phyloP scores from a whole-genome alignment of 2,329 filamentous ascomycete species.

The Ascochyta pisi region DNA sequence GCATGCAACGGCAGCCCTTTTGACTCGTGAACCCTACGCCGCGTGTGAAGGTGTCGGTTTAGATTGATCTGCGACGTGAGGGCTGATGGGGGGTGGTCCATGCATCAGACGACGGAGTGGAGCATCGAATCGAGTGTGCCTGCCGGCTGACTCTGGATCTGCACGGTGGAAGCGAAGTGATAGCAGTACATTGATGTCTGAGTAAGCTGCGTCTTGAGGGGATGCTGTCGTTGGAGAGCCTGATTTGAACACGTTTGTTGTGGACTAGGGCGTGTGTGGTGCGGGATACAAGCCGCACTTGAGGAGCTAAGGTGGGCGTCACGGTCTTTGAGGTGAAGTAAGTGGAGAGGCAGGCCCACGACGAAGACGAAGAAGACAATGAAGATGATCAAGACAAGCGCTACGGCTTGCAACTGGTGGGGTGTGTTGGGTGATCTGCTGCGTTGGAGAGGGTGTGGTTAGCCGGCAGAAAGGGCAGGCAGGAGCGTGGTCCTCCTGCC shows the following conservation, averaged over 20 bases:
- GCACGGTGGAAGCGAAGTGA: neutral
- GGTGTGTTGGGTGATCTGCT: neutral
- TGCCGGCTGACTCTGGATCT: constrained; percentile 7
- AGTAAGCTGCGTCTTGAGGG: neutral
- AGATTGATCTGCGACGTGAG: constrained; percentile 19
- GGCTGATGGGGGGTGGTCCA: constrained; percentile 16
- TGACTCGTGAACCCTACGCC: constrained; percentile 4
- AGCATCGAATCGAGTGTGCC: constrained; percentile 11
- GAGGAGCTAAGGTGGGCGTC: neutral
- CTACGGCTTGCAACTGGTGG: constrained; percentile 5
- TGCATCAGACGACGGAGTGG: constrained; percentile 1
- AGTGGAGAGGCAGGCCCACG: neutral
- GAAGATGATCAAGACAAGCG: neutral
- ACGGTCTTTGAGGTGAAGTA: neutral
- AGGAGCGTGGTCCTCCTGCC: neutral
- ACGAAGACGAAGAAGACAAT: constrained; percentile 2
- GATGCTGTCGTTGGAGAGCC: too few species aligned
- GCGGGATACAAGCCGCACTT: too few species aligned
- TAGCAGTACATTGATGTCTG: neutral
- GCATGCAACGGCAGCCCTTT: neutral
- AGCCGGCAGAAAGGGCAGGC: neutral
- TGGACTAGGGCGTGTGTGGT: neutral
- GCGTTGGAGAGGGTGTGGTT: neutral
- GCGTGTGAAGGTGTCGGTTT: constrained; percentile 5
- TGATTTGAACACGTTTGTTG: too few species aligned